Evolutionary conservation across 1,284 basidiomycete species (phyloP).

Genomic region (Ceratobasidium sp.): DNA sequence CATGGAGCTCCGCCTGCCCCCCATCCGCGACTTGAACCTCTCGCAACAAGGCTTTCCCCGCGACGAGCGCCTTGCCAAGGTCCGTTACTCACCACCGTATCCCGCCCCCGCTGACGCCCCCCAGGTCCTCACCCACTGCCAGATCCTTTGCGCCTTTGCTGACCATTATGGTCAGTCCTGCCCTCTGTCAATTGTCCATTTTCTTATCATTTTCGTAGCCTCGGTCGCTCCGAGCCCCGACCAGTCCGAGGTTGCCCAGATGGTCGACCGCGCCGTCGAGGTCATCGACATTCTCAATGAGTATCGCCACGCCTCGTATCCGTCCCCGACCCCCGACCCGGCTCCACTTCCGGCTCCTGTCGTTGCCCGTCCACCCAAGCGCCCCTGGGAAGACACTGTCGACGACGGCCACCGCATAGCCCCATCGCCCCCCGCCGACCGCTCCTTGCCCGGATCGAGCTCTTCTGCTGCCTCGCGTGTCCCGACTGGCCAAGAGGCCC

Average conservation of each 20-base stretch:
- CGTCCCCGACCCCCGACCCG: neutral
- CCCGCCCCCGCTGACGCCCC: neutral
- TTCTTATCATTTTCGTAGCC: neutral
- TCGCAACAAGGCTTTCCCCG: too few relatives aligned
- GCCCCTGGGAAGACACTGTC: conserved; percentile 33
- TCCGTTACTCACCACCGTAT: too few relatives aligned
- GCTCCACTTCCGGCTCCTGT: neutral
- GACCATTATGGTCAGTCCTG: conserved; percentile 35
- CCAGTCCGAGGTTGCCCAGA: conserved; percentile 24
- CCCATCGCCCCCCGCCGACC: conserved; percentile 35
- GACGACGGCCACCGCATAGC: conserved; percentile 5
- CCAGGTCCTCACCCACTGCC: conserved; percentile 20
- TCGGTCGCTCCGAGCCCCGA: neutral
- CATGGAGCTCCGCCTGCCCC: conserved; percentile 39
- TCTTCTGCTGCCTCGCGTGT: neutral
- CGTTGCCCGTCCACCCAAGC: conserved; percentile 16
- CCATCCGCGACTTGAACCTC: conserved; percentile 41
- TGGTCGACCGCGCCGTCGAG: conserved; percentile 28
- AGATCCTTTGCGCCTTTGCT: conserved; percentile 31
- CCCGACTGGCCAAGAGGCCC: conserved; percentile 22
- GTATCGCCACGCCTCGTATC: conserved; percentile 7
- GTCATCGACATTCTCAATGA: conserved; percentile 27
- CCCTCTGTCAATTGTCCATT: neutral
- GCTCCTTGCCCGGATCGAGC: neutral
- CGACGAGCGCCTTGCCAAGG: too few relatives aligned